phyloP scores from a whole-genome alignment of 2,329 filamentous ascomycete species.

The Onygenales sp. region DNA sequence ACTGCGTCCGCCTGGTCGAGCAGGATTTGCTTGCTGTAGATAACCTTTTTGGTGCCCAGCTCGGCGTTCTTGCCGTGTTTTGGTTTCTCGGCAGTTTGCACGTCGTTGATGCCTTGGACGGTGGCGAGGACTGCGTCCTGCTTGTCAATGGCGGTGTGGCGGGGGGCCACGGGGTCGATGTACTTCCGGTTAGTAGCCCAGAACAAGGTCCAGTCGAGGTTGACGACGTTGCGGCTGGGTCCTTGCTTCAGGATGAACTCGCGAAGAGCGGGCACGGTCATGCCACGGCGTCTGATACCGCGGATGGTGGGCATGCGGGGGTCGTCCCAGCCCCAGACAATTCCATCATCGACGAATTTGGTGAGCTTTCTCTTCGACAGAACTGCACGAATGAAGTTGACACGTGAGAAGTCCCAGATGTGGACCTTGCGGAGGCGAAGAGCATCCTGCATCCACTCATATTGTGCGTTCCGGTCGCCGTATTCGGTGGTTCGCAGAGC shows the following conservation, averaged over 20 bases:
- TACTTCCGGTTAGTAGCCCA: slow-evolving; percentile 58
- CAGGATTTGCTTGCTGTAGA: slow-evolving; percentile 20
- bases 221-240: slow-evolving; percentile 31
- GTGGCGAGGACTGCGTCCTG: slow-evolving; percentile 18
- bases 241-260: slow-evolving; percentile 34
- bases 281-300: slow-evolving; percentile 36
- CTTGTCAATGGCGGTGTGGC: slow-evolving; percentile 22
- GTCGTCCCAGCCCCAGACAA: slow-evolving; percentile 44
- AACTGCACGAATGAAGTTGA: slow-evolving; percentile 43
- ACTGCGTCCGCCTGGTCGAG: slow-evolving; percentile 24
- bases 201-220: slow-evolving; percentile 33
- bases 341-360: slow-evolving; percentile 39
- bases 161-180: slow-evolving; percentile 50
- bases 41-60: slow-evolving; percentile 23
- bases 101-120: slow-evolving; percentile 43
- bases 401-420: slow-evolving; percentile 44
- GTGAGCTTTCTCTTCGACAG: slow-evolving; percentile 44
- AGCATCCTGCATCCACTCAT: slow-evolving; percentile 42
- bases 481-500: slow-evolving; percentile 56
- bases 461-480: slow-evolving; percentile 43
- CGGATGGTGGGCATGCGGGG: slow-evolving; percentile 43
- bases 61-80: slow-evolving; percentile 23
- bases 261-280: slow-evolving; percentile 19
- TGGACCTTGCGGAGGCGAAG: slow-evolving; percentile 37
- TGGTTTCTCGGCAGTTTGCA: slow-evolving; percentile 42